Conservation (phyloP, 441 rosid genomes). For the Hypseocharis bilobata region DNA sequence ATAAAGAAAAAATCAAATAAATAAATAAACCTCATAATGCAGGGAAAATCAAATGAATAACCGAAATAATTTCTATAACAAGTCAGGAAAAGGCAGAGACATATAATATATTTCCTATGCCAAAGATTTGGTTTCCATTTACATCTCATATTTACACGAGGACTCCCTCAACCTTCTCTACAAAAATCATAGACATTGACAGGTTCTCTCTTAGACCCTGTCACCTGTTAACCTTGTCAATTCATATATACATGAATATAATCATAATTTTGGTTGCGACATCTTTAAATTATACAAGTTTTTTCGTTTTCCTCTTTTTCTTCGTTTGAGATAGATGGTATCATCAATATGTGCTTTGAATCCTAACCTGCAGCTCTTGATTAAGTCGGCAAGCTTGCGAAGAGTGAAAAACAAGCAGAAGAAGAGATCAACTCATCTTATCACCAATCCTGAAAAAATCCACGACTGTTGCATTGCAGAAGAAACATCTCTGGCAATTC, state of each 20-base stretch:
- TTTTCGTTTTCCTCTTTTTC: background rate
- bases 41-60: no score
- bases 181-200: background rate
- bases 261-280: background rate
- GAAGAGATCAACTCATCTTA: background rate
- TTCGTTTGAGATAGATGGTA: background rate
- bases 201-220: background rate
- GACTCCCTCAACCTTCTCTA: background rate
- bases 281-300: background rate
- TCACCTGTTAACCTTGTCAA: background rate
- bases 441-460: constrained; percentile 43
- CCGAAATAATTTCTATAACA: no score
- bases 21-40: no score
- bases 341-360: background rate
- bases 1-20: no score
- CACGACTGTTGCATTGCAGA: constrained; percentile 75
- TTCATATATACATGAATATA: background rate
- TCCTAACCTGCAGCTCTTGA: background rate
- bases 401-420: background rate
- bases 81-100: no score
- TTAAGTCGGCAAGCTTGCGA: background rate
- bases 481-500: constrained; percentile 88
- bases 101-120: background rate
- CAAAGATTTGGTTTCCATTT: constrained; percentile 6
- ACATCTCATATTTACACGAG: constrained; percentile 11